Base-by-base conservation (phyloP, 2,329 filamentous ascomycete genomes). In the Pleoardoris graminearum region DNA sequence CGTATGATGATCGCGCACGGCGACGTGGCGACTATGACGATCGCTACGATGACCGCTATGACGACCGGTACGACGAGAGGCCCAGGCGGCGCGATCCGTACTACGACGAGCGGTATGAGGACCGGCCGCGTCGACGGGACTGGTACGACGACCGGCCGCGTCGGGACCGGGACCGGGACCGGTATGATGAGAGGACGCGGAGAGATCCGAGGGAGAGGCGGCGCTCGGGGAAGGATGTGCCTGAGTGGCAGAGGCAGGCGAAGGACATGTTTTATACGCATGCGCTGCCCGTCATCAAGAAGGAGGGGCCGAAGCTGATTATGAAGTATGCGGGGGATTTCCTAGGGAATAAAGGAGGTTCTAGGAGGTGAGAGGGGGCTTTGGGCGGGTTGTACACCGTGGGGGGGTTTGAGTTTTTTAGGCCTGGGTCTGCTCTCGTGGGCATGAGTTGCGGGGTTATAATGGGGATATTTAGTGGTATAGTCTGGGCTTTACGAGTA, bases 221-320 rank as follows among this genome's bases (percentile, higher is more conserved):
- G 16, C 19, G 43, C n/a, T 22, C 29, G 7, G 23, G 33, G 39
- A 51, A 47, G 30, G 49, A 58, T 22, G 50, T 50, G 23, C 56
- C 48, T 11, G 48, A 54, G 25, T 64, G 61, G 61, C 55, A 64
- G 56, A 48, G 50, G 19, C 50, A 64, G 48, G 61, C 59, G 1
- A 57, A 59, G 47, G 51, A 59, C 16, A 54, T 62, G 51, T 64
- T 64, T 30, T 57, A 37, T 27, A 30, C 56, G 30, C 62, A 64
- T 53, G 61, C 61, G 21, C 36, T 64, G 7, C 61, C 61, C 1
- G 58, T 55, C 5, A 62, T 64, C 42, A 64, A 64, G 54, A 51
- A 45, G 2, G 61, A 64, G 47, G 59, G 59, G 2, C 51, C 51
- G 8, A 62, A 62, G 53, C 51, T 49, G 33, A 50, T 64, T 6